phyloP scores from a whole-genome alignment of 495 filamentous ascomycete species.

The Sphaerosporella brunnea region DNA sequence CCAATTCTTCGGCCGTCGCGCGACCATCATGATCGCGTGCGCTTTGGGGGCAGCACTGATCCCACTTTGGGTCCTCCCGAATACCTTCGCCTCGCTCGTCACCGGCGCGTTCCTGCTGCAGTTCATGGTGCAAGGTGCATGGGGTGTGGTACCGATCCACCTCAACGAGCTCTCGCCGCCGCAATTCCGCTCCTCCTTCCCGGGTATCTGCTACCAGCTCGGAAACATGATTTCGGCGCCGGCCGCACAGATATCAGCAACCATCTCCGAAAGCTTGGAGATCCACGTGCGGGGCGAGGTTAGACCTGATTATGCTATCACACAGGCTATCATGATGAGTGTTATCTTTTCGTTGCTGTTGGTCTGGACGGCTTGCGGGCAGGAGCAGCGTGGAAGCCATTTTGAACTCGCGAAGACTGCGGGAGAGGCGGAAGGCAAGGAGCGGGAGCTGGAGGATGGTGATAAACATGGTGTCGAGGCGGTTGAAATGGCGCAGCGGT shows the following conservation, averaged over 20 bases:
- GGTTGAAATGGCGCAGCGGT: no score
- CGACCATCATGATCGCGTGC: conserved; percentile 43
- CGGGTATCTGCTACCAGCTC: conserved; percentile 52
- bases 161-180: conserved; percentile 60
- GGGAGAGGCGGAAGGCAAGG: conserved; percentile 32
- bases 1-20: conserved; percentile 53
- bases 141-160: conserved; percentile 63
- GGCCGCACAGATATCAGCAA: conserved; percentile 53
- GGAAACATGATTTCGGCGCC: conserved; percentile 63
- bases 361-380: conserved; percentile 40
- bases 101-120: conserved; percentile 58
- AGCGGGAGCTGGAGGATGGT: conserved; percentile 8
- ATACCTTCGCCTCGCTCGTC: conserved; percentile 38
- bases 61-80: conserved; percentile 54
- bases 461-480: no score
- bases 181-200: conserved; percentile 53
- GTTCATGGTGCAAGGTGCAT: conserved; percentile 62
- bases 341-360: conserved; percentile 35
- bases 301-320: conserved; percentile 48
- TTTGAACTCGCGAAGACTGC: conserved; percentile 45
- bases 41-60: conserved; percentile 42
- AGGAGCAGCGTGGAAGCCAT: conserved; percentile 47
- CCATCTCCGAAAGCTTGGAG: conserved; percentile 41
- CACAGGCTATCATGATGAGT: conserved; percentile 52
- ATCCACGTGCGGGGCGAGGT: conserved; percentile 31